Evolutionary conservation across 306 rosid species (phyloP).

Genomic region (Morella rubra): DNA sequence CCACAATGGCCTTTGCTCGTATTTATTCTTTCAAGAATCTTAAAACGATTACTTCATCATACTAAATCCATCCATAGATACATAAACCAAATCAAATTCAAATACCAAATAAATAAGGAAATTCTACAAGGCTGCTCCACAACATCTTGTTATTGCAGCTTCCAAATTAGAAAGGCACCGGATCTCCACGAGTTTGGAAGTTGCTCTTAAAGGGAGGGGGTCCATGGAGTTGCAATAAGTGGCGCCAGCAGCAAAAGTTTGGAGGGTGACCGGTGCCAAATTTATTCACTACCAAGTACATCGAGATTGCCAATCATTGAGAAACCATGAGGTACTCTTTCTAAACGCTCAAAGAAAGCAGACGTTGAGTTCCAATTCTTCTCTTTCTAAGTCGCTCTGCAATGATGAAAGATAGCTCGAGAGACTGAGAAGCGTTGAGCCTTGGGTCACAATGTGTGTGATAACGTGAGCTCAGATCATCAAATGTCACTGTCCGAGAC

Average conservation of each 20-base stretch:
- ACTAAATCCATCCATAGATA: constrained; percentile 2
- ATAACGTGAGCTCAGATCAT: constrained; percentile 70
- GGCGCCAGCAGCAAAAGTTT: constrained; percentile 11
- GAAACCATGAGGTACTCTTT: not conserved
- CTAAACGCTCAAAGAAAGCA: constrained; percentile 33
- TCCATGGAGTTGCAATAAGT: not conserved
- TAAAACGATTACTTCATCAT: not conserved
- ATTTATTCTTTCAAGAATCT: not conserved
- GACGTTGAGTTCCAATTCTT: constrained; percentile 52
- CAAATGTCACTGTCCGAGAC: constrained; percentile 66
- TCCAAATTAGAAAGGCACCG: not conserved
- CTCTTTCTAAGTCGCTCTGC: constrained; percentile 75
- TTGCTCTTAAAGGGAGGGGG: not conserved
- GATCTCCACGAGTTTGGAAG: not conserved
- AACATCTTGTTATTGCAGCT: not conserved
- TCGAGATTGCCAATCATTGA: constrained; percentile 7
- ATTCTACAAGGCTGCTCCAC: constrained; percentile 5
- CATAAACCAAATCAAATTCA: not conserved
- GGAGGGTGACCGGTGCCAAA: not conserved
- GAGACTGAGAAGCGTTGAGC: constrained; percentile 77
- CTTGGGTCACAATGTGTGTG: constrained; percentile 83
- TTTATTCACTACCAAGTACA: constrained; percentile 26
- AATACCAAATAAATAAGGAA: not conserved
- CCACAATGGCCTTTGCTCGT: not conserved
- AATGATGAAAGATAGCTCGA: constrained; percentile 65